phyloP scores from a whole-genome alignment of 2,329 filamentous ascomycete species.

The Fusarium ramigenum region DNA sequence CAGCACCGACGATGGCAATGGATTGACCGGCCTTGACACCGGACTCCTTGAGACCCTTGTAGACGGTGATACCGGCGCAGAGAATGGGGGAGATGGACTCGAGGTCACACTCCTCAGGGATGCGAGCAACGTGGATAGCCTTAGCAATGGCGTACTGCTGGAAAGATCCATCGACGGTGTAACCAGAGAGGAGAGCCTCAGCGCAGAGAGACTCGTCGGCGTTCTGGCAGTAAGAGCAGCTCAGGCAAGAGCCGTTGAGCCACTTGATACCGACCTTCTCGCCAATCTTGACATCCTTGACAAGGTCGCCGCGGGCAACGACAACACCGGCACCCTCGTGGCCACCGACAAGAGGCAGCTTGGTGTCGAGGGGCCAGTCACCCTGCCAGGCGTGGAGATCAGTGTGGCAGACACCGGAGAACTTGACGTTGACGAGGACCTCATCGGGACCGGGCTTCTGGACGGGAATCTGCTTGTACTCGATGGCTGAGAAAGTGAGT shows the following conservation, averaged over 20 bases:
- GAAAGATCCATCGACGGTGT: conserved; percentile 92
- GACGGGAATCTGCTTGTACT: conserved; percentile 85
- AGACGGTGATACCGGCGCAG: conserved; percentile 87
- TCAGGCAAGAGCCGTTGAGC: conserved; percentile 87
- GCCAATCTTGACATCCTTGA: conserved; percentile 80
- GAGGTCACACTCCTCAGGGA: conserved; percentile 79
- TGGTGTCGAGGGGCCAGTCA: conserved; percentile 87
- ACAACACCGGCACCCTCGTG: conserved; percentile 84
- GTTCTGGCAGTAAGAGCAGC: conserved; percentile 84
- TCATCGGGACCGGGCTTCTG: conserved; percentile 85
- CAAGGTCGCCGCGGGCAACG: conserved; percentile 80
- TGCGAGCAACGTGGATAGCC: conserved; percentile 82
- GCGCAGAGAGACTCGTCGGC: conserved; percentile 85
- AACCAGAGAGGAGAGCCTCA: conserved; percentile 80
- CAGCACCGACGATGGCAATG: conserved; percentile 86
- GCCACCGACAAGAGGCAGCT: conserved; percentile 86
- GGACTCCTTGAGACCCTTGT: conserved; percentile 91
- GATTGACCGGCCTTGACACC: conserved; percentile 77
- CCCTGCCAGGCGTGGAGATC: conserved; percentile 83
- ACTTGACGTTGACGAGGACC: conserved; percentile 91
- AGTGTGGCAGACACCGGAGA: conserved; percentile 90
- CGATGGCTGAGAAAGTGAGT: conserved; percentile 57
- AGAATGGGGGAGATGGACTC: conserved; percentile 83
- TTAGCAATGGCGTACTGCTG: conserved; percentile 93
- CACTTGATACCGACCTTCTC: conserved; percentile 92